phyloP scores from a whole-genome alignment of 2,329 filamentous ascomycete genomes.

The Colletotrichum filicis region DNA sequence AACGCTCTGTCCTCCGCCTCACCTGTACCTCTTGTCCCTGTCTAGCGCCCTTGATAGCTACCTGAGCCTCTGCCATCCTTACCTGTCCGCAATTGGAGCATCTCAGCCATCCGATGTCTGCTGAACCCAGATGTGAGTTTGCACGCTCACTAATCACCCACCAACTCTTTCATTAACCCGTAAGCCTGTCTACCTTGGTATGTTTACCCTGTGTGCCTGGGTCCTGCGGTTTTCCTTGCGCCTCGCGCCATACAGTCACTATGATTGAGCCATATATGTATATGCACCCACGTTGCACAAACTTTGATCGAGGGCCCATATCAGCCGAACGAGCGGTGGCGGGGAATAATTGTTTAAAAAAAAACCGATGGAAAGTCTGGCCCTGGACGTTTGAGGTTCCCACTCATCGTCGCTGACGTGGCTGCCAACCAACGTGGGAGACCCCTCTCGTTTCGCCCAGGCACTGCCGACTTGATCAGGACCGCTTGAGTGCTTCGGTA shows the following conservation, averaged over 20 bases:
- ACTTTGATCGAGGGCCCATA: neutral
- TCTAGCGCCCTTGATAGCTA: slow-evolving; percentile 1
- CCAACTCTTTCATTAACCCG: neutral
- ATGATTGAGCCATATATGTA: neutral
- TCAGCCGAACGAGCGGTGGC: neutral
- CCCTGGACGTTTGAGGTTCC: neutral
- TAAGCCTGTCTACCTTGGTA: neutral
- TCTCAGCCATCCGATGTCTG: neutral
- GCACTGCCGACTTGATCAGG: neutral
- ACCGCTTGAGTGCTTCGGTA: neutral
- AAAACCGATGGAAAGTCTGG: neutral
- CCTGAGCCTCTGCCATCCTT: slow-evolving; percentile 1
- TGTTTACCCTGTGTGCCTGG: neutral
- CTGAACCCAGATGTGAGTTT: neutral
- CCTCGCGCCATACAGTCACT: neutral
- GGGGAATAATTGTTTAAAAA: neutral
- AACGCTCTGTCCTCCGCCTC: slow-evolving; percentile 26
- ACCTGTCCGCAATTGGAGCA: neutral
- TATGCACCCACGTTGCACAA: neutral
- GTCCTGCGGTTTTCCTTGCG: neutral
- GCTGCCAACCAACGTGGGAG: slow-evolving; percentile 2
- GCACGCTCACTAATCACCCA: neutral
- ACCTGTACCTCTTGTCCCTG: slow-evolving; percentile 9
- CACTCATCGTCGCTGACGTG: slow-evolving; percentile 13
- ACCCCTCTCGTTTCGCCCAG: neutral